Percentiles rank a stretch among this genome's conserved stretches.
Conservation (phyloP, 768 basidiomycete genomes). For the Pluteus cervinus region DNA sequence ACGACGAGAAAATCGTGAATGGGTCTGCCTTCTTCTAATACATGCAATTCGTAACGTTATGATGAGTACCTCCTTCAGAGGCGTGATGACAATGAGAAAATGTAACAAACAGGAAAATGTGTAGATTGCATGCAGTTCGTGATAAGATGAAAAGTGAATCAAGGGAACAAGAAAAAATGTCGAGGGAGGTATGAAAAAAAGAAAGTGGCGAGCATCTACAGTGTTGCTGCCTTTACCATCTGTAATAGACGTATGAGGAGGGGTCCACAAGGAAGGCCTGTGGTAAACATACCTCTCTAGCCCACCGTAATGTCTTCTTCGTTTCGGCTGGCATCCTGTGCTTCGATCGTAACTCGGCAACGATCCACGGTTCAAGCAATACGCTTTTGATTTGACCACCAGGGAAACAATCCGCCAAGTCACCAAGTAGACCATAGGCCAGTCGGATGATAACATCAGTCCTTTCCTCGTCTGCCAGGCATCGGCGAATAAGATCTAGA, state of each 20-base stretch:
- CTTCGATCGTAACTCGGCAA: conserved; percentile 64
- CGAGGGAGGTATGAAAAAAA: conserved; percentile 17
- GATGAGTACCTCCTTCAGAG: conserved; percentile 71
- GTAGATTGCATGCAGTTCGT: conserved; percentile 47
- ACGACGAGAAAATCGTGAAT: conserved; percentile 7
- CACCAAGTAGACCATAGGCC: conserved; percentile 84
- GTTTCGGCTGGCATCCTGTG: conserved; percentile 70
- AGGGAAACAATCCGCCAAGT: conserved; percentile 86
- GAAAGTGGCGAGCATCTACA: conserved; percentile 36
- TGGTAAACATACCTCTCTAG: conserved; percentile 65
- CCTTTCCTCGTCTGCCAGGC: conserved; percentile 75
- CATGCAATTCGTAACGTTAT: conserved; percentile 48
- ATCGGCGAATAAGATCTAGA: conserved; percentile 76
- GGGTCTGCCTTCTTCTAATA: conserved; percentile 42
- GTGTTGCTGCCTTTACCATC: conserved; percentile 79
- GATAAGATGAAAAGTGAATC: conserved; percentile 21
- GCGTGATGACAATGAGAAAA: conserved; percentile 34
- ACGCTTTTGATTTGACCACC: conserved; percentile 74
- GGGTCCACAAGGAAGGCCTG: conserved; percentile 1
- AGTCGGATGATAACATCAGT: conserved; percentile 72
- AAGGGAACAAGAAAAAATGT: conserved; percentile 14
- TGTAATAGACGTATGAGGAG: conserved; percentile 19
- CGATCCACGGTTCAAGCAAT: conserved; percentile 77
- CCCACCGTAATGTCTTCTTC: conserved; percentile 90
- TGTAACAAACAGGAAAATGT: conserved; percentile 23